These are phyloP conservation scores for Globisporangium iwayamae DNA, from an alignment of 352 stramenopile genomes.

Conservation along the genomic window DNA sequence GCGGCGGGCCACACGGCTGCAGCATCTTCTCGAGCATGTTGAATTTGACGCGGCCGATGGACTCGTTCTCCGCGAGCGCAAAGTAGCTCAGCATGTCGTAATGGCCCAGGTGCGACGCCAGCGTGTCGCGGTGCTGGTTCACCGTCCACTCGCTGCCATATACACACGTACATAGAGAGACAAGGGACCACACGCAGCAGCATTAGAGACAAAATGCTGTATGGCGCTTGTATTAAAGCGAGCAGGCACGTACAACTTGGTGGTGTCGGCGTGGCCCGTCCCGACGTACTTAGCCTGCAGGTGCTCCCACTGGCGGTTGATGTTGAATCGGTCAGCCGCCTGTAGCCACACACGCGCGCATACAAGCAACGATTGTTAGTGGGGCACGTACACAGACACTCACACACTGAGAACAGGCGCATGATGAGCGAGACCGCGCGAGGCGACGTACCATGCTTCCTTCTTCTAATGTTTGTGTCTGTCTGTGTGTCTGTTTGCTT, in stretches of 20 bases:
- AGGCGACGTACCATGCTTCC: too few relatives aligned
- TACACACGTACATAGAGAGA: neutral
- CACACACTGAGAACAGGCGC: too few relatives aligned
- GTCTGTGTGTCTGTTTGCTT: too few relatives aligned
- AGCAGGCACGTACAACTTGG: conserved; percentile 89
- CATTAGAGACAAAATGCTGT: neutral
- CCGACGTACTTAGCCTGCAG: conserved; percentile 94
- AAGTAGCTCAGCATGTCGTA: conserved; percentile 98
- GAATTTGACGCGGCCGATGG: conserved; percentile 87
- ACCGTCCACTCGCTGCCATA: conserved; percentile 92
- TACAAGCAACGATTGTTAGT: neutral
- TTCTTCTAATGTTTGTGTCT: too few relatives aligned
- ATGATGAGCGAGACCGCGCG: neutral
- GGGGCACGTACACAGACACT: neutral
- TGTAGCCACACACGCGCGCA: conserved; percentile 16
- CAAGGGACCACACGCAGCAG: neutral
- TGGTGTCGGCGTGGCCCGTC: conserved; percentile 95
- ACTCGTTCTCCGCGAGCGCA: conserved; percentile 96
- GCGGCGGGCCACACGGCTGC: conserved; percentile 71
- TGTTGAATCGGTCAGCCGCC: conserved; percentile 87
- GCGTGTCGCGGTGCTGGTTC: conserved; percentile 98
- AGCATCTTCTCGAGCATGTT: conserved; percentile 78
- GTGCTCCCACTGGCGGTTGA: conserved; percentile 93
- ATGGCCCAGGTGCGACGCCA: conserved; percentile 96
- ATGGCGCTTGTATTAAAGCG: neutral